Evolutionary conservation across 2,329 filamentous ascomycete species (phyloP), one percentile per base, ranked within the genome.

Genomic region (Leptographium radiaticola): DNA sequence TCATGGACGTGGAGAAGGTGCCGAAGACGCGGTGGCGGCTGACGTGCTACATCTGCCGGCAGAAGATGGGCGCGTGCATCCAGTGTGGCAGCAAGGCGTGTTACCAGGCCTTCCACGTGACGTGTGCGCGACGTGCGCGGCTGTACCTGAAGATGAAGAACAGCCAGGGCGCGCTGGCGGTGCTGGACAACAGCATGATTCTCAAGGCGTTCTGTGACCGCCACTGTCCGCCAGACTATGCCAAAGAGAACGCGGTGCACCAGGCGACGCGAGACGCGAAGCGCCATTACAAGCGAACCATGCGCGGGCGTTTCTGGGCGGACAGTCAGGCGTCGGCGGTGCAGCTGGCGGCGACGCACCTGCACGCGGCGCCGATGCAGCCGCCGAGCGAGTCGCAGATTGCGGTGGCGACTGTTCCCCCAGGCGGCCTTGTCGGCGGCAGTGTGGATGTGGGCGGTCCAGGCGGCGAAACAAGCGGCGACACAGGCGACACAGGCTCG

Each of bases 11-110:
- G 39, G 93, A 98, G 66, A 96, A 96, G 68, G 91, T 98, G 4
- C 93, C 93, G 1, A 93, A 89, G 66, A 90, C 84, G 57, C 80
- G 93, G 58, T 98, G 93, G 93, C 94, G 87, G 67, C 73, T 96
- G 64, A 84, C 80, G 43, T 98, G 93, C 71, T 98, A 98, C 67
- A 94, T 98, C 55, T 98, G 93, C 71, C 86, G 89, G 60, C 93
- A 98, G 69, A 86, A 84, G 62, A 98, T 98, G 93, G 93, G 93
- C 25, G 91, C 93, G 43, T 97, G 91, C 68, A 96, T 98, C 57
- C 93, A 98, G 68, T 98, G 93, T 68, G 89, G 90, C 57, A 96
- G 97, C 72, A 97, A 96, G 69, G 88, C 86, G 57, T 98, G 93
- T 68, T 98, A 95, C 65, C 85, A 91, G 64, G 93, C 93, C 10